Base-by-base conservation (phyloP, 306 rosid species). In the Prunus davidiana region DNA sequence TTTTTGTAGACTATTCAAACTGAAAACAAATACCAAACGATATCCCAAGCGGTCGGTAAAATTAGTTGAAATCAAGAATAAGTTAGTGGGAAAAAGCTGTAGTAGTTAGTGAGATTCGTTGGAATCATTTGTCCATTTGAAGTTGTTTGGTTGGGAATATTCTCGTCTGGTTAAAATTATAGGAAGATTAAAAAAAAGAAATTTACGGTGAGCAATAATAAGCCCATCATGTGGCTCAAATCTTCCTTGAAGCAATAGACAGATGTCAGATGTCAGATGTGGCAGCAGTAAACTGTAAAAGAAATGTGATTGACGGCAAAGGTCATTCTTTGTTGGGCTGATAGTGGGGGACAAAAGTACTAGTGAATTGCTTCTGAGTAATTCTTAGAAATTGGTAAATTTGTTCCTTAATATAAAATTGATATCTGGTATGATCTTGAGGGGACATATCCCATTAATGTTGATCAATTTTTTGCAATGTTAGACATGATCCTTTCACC, bases 11-110 rank as follows among this genome's bases (percentile, higher is more conserved):
- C 43, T 38, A 38, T 38, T 7, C 43, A 1, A 38, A 32, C 38
- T 32, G 38, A 32, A 32, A 32, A 6, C 43, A 38, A 6, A 38
- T 38, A 38, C 8, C 43, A 38, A 57, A 54, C 46, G 49, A 60
- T 58, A 80, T 71, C 69, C 11, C 47, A 74, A 51, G 41, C 38
- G 67, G 80, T 73, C 9, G 43, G 43, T 38, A 38, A 82, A 77
- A 83, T 67, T 84, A 78, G 76, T 78, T 43, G 78, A 64, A 80
- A 83, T 82, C 82, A 81, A 79, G 32, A 83, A 84, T 50, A 78
- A 88, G 81, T 81, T 79, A 69, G 87, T 86, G 87, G 82, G 78
- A 80, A 83, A 79, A 84, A 90, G 86, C 81, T 84, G 81, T 78
- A 67, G 16, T 52, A 28, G 69, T 45, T 70, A 32, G 34, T 14